phyloP scores from a whole-genome alignment of 148 eudicot species.

The Persicaria tinctoria region DNA sequence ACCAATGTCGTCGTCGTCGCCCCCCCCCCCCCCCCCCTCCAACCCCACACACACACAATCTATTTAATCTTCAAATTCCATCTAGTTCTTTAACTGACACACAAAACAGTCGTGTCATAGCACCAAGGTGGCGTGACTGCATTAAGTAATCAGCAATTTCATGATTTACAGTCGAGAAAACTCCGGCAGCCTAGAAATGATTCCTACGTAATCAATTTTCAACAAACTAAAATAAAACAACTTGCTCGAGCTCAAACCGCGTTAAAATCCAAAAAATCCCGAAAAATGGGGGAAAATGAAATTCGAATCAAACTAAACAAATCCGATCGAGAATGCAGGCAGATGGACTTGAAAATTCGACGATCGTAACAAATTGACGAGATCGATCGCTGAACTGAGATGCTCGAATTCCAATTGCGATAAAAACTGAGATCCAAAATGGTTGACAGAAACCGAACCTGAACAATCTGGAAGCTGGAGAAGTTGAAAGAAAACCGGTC shows the following conservation, averaged over 20 bases:
- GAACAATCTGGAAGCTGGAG: slow-evolving; percentile 60
- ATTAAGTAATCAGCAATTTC: neutral
- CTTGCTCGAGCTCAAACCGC: neutral
- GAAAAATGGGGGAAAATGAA: neutral
- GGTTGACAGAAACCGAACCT: slow-evolving; percentile 30
- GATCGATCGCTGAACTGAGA: neutral
- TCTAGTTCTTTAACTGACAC: neutral
- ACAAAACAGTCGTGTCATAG: neutral
- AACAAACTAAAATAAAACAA: neutral
- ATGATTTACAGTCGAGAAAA: neutral
- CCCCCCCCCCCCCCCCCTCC: too few species aligned
- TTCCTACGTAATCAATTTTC: neutral
- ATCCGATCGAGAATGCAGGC: slow-evolving; percentile 7
- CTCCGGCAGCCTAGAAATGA: neutral
- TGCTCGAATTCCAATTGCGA: neutral
- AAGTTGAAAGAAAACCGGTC: slow-evolving; percentile 58
- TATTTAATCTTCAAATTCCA: neutral
- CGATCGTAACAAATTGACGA: neutral
- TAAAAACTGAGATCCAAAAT: neutral
- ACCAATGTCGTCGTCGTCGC: neutral
- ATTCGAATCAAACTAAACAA: neutral
- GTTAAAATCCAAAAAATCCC: neutral
- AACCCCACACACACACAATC: too few species aligned
- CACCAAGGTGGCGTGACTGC: neutral
- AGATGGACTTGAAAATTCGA: neutral